Evolutionary conservation across 2,329 filamentous ascomycete genomes (phyloP), one percentile per base, ranked within the genome.

Genomic region (Huntiella savannae): DNA sequence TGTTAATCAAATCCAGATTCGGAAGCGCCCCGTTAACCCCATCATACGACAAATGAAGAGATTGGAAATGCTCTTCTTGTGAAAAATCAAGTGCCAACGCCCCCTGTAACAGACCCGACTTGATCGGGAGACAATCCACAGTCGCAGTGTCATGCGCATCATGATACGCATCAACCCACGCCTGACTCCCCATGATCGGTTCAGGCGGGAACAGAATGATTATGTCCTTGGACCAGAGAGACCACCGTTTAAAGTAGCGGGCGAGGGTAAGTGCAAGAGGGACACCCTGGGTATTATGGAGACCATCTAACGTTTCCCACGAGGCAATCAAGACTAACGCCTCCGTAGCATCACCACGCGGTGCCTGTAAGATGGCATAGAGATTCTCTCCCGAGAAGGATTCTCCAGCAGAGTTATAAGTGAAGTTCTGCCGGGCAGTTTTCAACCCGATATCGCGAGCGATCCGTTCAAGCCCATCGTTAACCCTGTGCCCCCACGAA

Each of bases 161-260:
- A 61, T 98, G 91, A 60, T 98, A 98, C 1, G 91, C 91, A 57
- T 95, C 87, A 6, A 95, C 84, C 91, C 91, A 98, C 17, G 91
- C 91, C 59, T 96, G 87, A 0, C 86, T 84, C 1, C 88, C 91
- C 8, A 83, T 81, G 49, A 79, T 81, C 60, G 85, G 93, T 62
- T 98, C 91, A 0, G 83, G 79, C 0, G 91, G 79, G 40, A 98
- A 72, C 4, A 98, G 64, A 54, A 98, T 77, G 49, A 98, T 88
- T 54, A 98, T 94, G 60, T 98, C 91, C 62, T 98, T 98, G 49
- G 87, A 95, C 91, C 91, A 98, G 22, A 98, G 70, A 45, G 86
- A 95, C 91, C 91, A 98, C 75, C 82, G 76, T 62, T 92, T 94
- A 65, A 98, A 96, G 63, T 98, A 98, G 53, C 91, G 76, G 22